Conservation (phyloP, 2,329 filamentous ascomycete species). For the Ceratocystis diversiconidia region DNA sequence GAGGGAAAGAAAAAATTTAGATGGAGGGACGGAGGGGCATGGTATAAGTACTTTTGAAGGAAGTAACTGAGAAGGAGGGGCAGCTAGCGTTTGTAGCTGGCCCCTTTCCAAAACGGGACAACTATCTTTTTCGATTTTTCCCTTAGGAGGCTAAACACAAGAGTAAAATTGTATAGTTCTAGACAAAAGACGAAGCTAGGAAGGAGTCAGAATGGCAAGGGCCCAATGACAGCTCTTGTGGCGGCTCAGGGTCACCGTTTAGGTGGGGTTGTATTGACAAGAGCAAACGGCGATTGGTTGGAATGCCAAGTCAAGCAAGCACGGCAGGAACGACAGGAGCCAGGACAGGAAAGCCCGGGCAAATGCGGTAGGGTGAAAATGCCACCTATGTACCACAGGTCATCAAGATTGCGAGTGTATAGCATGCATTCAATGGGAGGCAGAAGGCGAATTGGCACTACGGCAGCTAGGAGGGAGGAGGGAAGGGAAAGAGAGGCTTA, state of each 20-base stretch:
- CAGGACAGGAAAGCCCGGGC: not conserved
- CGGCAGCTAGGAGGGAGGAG: not conserved
- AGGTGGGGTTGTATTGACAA: conserved; percentile 2
- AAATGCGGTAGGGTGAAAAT: conserved; percentile 1
- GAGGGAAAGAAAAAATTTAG: not conserved
- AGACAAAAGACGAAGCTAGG: not conserved
- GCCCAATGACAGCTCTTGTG: not conserved
- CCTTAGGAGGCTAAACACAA: not conserved
- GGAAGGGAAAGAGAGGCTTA: not conserved
- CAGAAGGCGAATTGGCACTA: too few relatives aligned
- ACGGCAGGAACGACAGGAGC: conserved; percentile 7
- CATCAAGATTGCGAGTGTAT: too few relatives aligned
- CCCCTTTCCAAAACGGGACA: not conserved
- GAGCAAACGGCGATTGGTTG: conserved; percentile 2
- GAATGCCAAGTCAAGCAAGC: not conserved
- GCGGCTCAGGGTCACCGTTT: conserved; percentile 5
- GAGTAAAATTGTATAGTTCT: not conserved
- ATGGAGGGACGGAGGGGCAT: conserved; percentile 7
- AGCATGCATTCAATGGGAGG: too few relatives aligned
- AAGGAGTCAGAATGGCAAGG: not conserved
- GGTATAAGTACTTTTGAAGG: conserved; percentile 12
- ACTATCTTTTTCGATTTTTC: not conserved
- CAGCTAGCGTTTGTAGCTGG: not conserved
- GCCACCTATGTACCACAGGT: not conserved
- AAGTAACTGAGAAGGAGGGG: not conserved